Evolutionary conservation across 768 basidiomycete species (phyloP), one percentile per base, ranked within the genome.

Genomic region (Termitomyces sp.): DNA sequence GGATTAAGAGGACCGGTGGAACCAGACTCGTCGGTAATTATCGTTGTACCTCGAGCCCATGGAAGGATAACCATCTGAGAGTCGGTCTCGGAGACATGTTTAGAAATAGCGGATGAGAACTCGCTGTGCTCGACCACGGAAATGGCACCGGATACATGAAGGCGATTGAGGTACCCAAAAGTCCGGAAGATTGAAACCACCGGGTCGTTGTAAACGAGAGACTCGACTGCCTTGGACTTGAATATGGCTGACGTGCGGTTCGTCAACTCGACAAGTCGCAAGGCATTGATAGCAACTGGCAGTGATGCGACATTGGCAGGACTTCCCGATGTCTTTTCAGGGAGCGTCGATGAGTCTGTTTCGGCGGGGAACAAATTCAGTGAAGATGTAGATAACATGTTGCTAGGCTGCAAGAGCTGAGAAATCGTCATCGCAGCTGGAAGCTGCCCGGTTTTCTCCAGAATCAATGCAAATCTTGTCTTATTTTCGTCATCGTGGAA

Each of bases 211-310:
- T 76, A 77, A 38, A 90, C 77, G 27, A 95, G 75, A 3, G 81
- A 74, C 19, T 91, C 89, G 1, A 86, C 82, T 59, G 86, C 86
- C 51, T 90, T 84, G 1, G 90, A 90, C 66, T 84, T 88, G 70
- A 98, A 82, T 35, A 96, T 84, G 1, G 90, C 89, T 2, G 92
- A 94, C 1, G 91, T 91, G 57, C 97, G 89, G 37, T 87, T 87
- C 1, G 92, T 90, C 44, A 98, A 75, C 68, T 98, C 95, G 63
- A 98, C 84, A 8, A 98, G 80, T 19, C 95, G 92, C 2, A 98
- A 79, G 0, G 90, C 89, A 61, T 92, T 83, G 34, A 96, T 77
- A 10, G 75, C 71, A 50, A 85, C 71, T 12, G 55, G 60, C 3
- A 59, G 60, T 0, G 65, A 54, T 12, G 50, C 52, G 3, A 59